Percentiles rank a stretch among this genome's conserved stretches.
These are phyloP conservation scores for Dendryphion nanum DNA, from an alignment of 2,329 filamentous ascomycete species.

Conservation along the genomic window DNA sequence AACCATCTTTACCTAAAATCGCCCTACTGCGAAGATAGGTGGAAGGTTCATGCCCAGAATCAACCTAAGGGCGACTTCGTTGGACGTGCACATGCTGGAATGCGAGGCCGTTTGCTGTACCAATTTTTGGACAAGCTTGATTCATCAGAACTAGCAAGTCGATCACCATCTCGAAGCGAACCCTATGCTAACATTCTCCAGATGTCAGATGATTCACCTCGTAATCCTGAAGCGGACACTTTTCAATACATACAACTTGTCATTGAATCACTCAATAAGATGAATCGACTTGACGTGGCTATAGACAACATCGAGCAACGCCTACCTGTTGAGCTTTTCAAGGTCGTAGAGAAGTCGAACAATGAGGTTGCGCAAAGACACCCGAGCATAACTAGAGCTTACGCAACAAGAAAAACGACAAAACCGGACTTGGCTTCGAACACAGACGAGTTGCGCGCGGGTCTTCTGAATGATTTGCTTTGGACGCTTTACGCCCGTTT, in stretches of 20 bases:
- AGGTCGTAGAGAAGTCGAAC: slow-evolving; percentile 91
- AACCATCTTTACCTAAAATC: slow-evolving; percentile 97
- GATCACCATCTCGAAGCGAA: neutral
- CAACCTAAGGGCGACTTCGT: slow-evolving; percentile 50
- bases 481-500: slow-evolving; percentile 96
- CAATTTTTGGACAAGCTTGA: slow-evolving; percentile 59
- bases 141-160: slow-evolving; percentile 41
- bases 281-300: slow-evolving; percentile 80
- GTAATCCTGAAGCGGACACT: slow-evolving; percentile 92
- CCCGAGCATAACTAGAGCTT: slow-evolving; percentile 68
- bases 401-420: slow-evolving; percentile 55
- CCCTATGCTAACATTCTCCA: slow-evolving; percentile 21
- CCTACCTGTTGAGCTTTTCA: slow-evolving; percentile 88
- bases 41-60: slow-evolving; percentile 76
- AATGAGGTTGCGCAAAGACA: slow-evolving; percentile 90
- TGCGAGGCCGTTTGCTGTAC: slow-evolving; percentile 56
- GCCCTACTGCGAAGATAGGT: slow-evolving; percentile 93
- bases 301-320: slow-evolving; percentile 90
- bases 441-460: slow-evolving; percentile 69
- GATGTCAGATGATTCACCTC: slow-evolving; percentile 82
- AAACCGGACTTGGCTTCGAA: slow-evolving; percentile 61
- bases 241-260: slow-evolving; percentile 90
- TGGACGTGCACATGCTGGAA: slow-evolving; percentile 31
- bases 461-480: slow-evolving; percentile 86
- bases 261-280: slow-evolving; percentile 84